Conservation (phyloP, 495 filamentous ascomycete species). For the Podospora pseudopauciseta region DNA sequence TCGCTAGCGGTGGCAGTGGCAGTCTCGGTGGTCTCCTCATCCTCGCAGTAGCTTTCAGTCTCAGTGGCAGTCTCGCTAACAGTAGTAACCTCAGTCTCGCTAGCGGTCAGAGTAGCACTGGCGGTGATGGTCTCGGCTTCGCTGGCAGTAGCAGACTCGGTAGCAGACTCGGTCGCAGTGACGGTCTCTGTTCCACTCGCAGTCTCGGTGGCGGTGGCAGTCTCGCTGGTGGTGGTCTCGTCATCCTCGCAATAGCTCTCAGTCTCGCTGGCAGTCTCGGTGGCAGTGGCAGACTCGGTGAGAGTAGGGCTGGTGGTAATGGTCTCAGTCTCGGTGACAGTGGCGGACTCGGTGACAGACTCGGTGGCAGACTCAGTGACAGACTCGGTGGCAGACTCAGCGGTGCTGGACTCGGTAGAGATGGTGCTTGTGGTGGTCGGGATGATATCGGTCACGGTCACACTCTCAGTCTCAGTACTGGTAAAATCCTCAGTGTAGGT, state of each 20-base stretch:
- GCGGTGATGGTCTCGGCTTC: neutral
- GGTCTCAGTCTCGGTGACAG: slow-evolving; percentile 30
- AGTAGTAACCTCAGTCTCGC: neutral
- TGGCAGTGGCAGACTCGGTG: slow-evolving; percentile 1
- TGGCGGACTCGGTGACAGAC: slow-evolving; percentile 41
- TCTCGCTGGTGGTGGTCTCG: neutral
- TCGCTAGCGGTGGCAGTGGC: neutral
- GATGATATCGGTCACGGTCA: slow-evolving; percentile 30
- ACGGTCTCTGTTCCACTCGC: slow-evolving; percentile 2
- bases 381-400: neutral
- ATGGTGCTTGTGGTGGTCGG: slow-evolving; percentile 17
- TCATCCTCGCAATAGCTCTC: neutral
- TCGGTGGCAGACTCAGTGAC: slow-evolving; percentile 2
- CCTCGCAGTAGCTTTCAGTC: neutral
- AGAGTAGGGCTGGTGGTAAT: neutral
- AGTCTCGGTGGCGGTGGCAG: neutral
- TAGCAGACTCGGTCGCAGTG: neutral
- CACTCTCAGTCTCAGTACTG: slow-evolving; percentile 17
- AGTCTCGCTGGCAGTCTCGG: neutral
- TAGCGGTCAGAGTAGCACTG: no score
- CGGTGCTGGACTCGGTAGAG: neutral
- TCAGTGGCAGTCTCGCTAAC: neutral
- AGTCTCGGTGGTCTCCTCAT: neutral
- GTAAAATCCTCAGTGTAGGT: slow-evolving; percentile 32
- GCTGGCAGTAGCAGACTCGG: neutral